phyloP scores from a whole-genome alignment of 768 basidiomycete genomes.

The Kwoniella mangroviensis region DNA sequence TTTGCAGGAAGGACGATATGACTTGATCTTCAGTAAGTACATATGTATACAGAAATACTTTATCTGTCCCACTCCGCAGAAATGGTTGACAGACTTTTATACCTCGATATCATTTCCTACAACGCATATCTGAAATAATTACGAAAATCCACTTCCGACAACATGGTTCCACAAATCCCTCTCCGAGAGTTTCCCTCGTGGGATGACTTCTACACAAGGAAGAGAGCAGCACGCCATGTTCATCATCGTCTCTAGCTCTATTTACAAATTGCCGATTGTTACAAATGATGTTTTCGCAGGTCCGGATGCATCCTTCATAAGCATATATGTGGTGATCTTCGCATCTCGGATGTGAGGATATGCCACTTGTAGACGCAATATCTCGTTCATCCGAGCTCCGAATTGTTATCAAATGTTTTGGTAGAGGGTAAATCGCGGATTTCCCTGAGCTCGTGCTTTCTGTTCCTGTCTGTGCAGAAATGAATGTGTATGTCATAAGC shows the following conservation, averaged over 20 bases:
- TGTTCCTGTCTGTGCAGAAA: neutral
- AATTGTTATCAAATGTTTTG: slow-evolving; percentile 6
- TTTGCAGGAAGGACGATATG: neutral
- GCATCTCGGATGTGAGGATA: neutral
- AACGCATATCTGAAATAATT: neutral
- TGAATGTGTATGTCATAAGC: neutral
- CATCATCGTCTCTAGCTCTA: too few species aligned
- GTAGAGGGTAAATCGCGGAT: neutral
- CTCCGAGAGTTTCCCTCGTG: too few species aligned
- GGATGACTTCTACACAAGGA: neutral
- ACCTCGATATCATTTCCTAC: neutral
- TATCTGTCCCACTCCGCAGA: too few species aligned
- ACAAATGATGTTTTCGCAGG: too few species aligned
- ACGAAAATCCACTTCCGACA: neutral
- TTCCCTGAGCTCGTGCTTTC: slow-evolving; percentile 8
- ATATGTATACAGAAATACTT: too few species aligned
- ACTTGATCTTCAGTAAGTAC: too few species aligned
- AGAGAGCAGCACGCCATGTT: too few species aligned
- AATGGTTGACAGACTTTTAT: neutral
- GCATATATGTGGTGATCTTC: neutral
- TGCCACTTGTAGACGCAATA: slow-evolving; percentile 10
- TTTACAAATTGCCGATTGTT: too few species aligned
- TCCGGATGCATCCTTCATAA: too few species aligned
- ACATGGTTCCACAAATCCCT: too few species aligned
- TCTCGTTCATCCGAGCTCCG: slow-evolving; percentile 15